Base-by-base conservation (phyloP, 768 basidiomycete genomes). In the Collybia sordida region DNA sequence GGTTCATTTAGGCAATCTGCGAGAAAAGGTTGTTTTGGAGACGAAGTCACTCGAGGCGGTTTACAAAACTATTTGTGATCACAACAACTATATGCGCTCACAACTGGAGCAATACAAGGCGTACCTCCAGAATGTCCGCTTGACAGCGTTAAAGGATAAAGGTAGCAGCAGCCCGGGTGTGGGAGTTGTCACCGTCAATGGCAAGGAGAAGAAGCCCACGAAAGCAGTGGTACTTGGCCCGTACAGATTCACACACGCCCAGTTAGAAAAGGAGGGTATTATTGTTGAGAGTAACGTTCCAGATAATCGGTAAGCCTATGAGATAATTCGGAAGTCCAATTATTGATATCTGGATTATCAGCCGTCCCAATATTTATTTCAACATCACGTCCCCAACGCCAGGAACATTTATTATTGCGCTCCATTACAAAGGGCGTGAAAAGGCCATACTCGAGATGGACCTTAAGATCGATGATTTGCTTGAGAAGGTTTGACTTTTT, bases 381-480 rank as follows among this genome's bases (percentile, higher is more conserved):
- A 98, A 95, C 63, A 94, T 99, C 66, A 95, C 91, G 22, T 98
- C 95, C 27, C 97, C 97, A 1, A 91, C 93, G 6, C 96, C 97
- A 0, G 97, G 97, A 41, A 97, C 97, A 7, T 99, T 98, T 70
- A 95, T 99, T 67, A 99, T 99, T 56, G 97, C 96, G 3, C 76
- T 99, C 45, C 96, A 98, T 69, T 99, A 98, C 75, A 98, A 97
- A 70, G 97, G 97, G 36, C 83, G 97, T 17, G 97, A 99, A 64
- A 98, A 98, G 73, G 96, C 97, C 15, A 98, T 99, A 59, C 81
- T 98, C 31, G 97, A 99, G 79, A 98, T 98, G 97, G 94, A 97
- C 72, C 81, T 98, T 47, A 98, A 98, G 75, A 97, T 98, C 59
- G 96, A 99, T 68, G 96, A 99, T 71, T 70, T 98, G 55, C 71